Percentiles rank a stretch among this genome's conserved stretches.
These are phyloP conservation scores for Erysimum cheiri DNA, from an alignment of 441 rosid genomes.

Conservation along the genomic window DNA sequence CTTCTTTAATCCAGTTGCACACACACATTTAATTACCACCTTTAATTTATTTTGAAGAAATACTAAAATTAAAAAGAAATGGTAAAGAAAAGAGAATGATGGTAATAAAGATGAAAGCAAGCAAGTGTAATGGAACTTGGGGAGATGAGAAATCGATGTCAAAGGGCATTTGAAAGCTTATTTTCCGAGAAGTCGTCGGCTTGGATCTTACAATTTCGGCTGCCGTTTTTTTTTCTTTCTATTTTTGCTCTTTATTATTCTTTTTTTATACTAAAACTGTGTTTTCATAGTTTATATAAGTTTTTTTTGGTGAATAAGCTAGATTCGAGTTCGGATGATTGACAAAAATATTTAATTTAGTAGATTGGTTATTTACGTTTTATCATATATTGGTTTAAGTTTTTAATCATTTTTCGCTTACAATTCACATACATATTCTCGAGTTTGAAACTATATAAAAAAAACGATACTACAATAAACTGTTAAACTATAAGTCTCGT, in stretches of 20 bases:
- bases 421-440: too few species aligned
- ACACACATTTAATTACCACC: constrained; percentile 26
- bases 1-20: constrained; percentile 40
- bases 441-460: too few species aligned
- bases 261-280: neutral
- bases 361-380: too few species aligned
- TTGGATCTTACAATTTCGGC: constrained; percentile 43
- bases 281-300: neutral
- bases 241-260: neutral
- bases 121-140: constrained; percentile 34
- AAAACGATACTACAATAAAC: too few species aligned
- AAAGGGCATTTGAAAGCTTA: constrained; percentile 32
- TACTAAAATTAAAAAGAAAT: constrained; percentile 14
- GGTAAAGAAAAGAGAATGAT: constrained; percentile 38
- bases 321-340: too few species aligned
- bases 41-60: neutral
- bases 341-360: too few species aligned
- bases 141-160: constrained; percentile 35
- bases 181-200: constrained; percentile 39
- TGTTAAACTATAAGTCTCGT: too few species aligned
- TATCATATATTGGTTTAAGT: too few species aligned
- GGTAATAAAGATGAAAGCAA: constrained; percentile 38
- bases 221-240: constrained; percentile 26
- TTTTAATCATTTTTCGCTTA: too few species aligned
- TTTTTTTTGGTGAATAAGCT: neutral